Base-by-base conservation (phyloP, 768 basidiomycete species). In the Brasilioporus rufonigricans region DNA sequence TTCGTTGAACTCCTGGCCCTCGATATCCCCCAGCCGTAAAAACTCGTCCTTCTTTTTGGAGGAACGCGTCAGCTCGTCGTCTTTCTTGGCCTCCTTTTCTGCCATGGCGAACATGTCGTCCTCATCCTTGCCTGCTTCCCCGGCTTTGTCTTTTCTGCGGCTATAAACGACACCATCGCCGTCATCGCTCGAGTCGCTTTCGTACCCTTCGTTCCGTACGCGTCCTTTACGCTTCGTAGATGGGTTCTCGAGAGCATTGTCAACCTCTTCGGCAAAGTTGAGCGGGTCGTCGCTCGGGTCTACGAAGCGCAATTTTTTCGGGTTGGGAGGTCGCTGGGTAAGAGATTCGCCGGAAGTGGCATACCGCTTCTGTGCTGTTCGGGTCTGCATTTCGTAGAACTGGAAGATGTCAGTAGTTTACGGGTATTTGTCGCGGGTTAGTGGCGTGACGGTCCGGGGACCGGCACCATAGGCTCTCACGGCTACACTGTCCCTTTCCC, bases 171-270 rank as follows among this genome's bases (percentile, higher is more conserved):
- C 92, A n/a, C 92, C 89, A 69, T 97, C 93, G 3, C 91, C 93
- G 58, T 97, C 94, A 66, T 96, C 92, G 53, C 85, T 93, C 3
- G 93, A 95, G 72, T 97, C 94, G 1, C 91, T 93, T 13, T 95
- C 93, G 69, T 97, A 98, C 16, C 95, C 86, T 50, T 92, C 92
- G 18, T 80, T 87, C 66, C 87, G 89, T 55, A 97, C 83, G 44
- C 84, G 82, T 21, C 90, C 86, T 67, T 83, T 87, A 18, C 87
- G 81, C 55, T 75, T 76, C 23, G 76, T 76, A 12, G 80, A 79
- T 5, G 86, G 81, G 60, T 77, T 76, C 69, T 92, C 91, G 53
- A 93, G 83, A 0, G 84, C 78, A 4, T 79, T 78, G 57, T 91
- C 88, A 40, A 92, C 87, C 61, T 92, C 80, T 60, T 91, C 87